Conservation (phyloP, 768 basidiomycete species). For the Tylopilus sp. region DNA sequence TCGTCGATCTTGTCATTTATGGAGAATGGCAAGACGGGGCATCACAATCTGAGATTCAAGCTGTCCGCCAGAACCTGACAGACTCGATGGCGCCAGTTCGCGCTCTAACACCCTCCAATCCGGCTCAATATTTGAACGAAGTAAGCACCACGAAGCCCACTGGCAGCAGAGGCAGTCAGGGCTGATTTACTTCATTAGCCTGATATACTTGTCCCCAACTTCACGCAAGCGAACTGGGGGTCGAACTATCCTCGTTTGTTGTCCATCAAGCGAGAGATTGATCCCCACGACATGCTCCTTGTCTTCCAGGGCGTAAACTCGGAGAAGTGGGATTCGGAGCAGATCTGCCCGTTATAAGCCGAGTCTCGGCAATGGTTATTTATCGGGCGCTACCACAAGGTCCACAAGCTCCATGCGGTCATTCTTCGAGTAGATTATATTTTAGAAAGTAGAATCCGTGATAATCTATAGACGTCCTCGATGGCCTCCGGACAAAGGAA, state of each 20-base stretch:
- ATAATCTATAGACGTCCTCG: too few species aligned
- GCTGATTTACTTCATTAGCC: too few species aligned
- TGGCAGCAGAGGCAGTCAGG: too few species aligned
- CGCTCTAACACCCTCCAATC: not conserved
- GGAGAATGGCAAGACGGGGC: not conserved
- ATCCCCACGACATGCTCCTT: not conserved
- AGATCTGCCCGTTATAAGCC: not conserved
- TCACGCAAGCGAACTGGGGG: not conserved
- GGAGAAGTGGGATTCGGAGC: not conserved
- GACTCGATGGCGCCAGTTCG: not conserved
- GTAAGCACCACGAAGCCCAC: too few species aligned
- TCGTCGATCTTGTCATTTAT: not conserved
- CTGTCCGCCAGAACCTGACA: not conserved
- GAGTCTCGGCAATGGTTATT: not conserved
- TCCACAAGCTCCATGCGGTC: too few species aligned
- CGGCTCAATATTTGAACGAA: too few species aligned
- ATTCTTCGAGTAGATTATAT: too few species aligned
- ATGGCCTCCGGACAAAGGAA: too few species aligned
- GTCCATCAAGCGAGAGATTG: not conserved
- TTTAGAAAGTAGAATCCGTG: too few species aligned
- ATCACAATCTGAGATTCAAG: not conserved
- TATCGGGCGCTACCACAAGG: too few species aligned
- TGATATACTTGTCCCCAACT: not conserved
- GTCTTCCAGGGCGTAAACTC: not conserved
- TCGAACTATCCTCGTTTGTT: not conserved